Base-by-base conservation (phyloP, 2,329 filamentous ascomycete species). In the Phialemoniopsis sp. region DNA sequence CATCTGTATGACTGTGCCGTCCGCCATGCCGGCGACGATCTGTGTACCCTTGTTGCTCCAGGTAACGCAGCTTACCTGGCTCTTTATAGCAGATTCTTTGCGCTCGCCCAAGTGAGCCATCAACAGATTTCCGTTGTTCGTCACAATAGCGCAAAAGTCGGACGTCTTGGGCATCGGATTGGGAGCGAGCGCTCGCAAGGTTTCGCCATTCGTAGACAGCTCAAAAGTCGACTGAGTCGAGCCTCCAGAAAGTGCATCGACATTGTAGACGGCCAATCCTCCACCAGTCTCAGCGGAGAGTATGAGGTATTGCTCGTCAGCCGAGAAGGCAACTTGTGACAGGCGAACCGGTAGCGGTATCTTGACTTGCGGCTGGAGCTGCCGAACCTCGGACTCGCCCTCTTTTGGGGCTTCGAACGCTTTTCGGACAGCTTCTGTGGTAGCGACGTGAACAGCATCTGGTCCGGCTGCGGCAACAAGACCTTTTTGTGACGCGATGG, bases 41-140 rank as follows among this genome's bases (percentile, higher is more conserved):
- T 97, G 91, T 59, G 95, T 98, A 34, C 93, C 93, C 57, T 84
- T 88, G 44, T 80, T 85, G 60, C 93, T 98, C 93, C 94, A 98
- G 40, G 87, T 84, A 6, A 88, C 76, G 53, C 86, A 93, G 56
- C 83, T 89, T 19, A 95, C 90, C 35, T 85, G 82, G 19, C 76
- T 70, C 53, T 83, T 87, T 46, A 95, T 68, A 1, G 82, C 67
- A 5, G 53, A 68, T 46, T 67, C 74, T 28, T 87, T 87, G 47
- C 79, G 80, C 15, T 71, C 52, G 2, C 78, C 77, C 43, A 98
- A 62, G 58, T 95, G 87, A 8, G 87, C 87, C 61, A 98, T 80
- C 57, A 90, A 68, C 14, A 98, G 72, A 51, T 91, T 87, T 13
- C 93, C 93, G 42, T 83, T 81, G 34, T 69, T 76, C 3, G 90